Base-by-base conservation (phyloP, 768 basidiomycete genomes). In the Podaxis mareebaensis region DNA sequence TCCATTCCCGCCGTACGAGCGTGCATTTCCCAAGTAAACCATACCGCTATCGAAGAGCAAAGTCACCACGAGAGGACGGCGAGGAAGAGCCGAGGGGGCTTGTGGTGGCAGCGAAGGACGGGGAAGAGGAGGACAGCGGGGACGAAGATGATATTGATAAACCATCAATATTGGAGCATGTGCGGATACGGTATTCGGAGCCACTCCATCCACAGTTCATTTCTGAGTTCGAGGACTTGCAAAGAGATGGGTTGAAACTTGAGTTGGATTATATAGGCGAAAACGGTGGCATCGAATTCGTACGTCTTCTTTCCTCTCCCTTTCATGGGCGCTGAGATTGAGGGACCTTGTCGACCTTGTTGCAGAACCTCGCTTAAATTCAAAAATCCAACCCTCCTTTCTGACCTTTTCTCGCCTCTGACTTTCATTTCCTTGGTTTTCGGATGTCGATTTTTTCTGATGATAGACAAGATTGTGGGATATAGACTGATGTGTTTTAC, bases 1-100 rank as follows among this genome's bases (percentile, higher is more conserved):
- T 78, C 15, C 73, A 78, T 64, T 76, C 76, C 30, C 71, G 78
- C 22, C 54, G 61, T 51, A 63, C 61, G 8, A 63, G 61, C 13
- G 38, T 63, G 22, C 61, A 63, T 51, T 57, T 63, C 30, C 61
- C 61, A 28, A 56, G 53, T 13, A 63, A 56, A 39, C 26, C 44
- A n/a, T 51, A 63, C 38, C 54, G 54, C 11, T 56, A 38, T 22
- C 39, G 38, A 20, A 57, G 57, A 28, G 36, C 36, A 20, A 63
- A 46, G 33, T 30, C 49, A 39, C 30, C 46, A 17, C 28, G 51
- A 4, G 60, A 28, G 2, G 51, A 30, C 15, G 60, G 51, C n/a
- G 60, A 61, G 24, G 22, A n/a, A 26, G 49, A 44, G 22, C 15
- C 60, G 28, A 61, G 40, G 3, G 46, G 61, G 13, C 36, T 56